phyloP scores from a whole-genome alignment of 202 grass and related monocot species.

The Setaria italica region DNA sequence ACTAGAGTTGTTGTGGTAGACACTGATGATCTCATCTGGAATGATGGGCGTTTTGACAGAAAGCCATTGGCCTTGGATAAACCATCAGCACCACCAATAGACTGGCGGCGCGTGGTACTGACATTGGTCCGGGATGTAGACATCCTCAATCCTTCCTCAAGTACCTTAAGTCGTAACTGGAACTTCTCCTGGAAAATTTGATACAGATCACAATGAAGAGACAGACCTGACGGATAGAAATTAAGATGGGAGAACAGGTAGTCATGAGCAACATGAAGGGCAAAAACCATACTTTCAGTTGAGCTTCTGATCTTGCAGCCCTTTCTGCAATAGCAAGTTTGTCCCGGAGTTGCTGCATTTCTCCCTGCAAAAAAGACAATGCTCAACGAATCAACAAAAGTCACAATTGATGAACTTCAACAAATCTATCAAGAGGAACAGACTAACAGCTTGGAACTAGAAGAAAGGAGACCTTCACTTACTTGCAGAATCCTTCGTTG shows the following conservation, averaged over 20 bases:
- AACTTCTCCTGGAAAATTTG: conserved; percentile 70
- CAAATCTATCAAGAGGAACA: conserved; percentile 28
- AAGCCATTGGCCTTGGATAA: conserved; percentile 75
- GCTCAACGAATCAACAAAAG: conserved; percentile 21
- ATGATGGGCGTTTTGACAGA: conserved; percentile 68
- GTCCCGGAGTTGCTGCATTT: conserved; percentile 96
- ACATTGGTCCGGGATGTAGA: conserved; percentile 54
- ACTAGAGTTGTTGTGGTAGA: conserved; percentile 75
- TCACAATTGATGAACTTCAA: not conserved
- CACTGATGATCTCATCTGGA: conserved; percentile 79
- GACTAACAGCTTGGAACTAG: conserved; percentile 9
- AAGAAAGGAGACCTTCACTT: conserved; percentile 22
- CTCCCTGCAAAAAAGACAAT: conserved; percentile 58
- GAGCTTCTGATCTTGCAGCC: conserved; percentile 89
- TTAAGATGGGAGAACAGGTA: conserved; percentile 35
- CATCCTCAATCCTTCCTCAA: conserved; percentile 95
- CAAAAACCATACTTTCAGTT: conserved; percentile 71
- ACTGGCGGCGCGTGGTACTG: conserved; percentile 58
- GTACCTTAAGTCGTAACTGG: conserved; percentile 81
- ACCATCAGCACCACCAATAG: conserved; percentile 70
- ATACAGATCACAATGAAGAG: conserved; percentile 37
- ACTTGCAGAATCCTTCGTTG: conserved; percentile 90
- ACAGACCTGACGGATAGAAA: not conserved
- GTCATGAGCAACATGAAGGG: conserved; percentile 26
- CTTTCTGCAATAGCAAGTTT: conserved; percentile 90